These are phyloP conservation scores for Apodospora peruviana DNA, from an alignment of 495 filamentous ascomycete species.

Conservation along the genomic window DNA sequence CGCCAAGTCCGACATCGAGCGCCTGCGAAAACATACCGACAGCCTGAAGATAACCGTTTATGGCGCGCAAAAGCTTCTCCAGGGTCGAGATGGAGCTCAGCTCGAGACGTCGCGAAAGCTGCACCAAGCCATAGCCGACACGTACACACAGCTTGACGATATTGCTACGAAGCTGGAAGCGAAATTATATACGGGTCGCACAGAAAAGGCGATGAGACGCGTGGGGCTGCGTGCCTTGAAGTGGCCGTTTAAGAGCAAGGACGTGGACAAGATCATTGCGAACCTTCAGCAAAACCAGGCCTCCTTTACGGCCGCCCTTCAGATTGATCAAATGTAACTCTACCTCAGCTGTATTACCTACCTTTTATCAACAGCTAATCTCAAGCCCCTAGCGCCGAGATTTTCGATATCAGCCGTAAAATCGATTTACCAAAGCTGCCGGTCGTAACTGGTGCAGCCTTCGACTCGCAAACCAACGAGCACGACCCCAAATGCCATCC, in stretches of 20 bases:
- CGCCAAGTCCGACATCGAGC: slow-evolving; percentile 29
- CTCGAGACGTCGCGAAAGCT: slow-evolving; percentile 9
- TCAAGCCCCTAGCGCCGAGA: neutral
- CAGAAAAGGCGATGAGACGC: slow-evolving; percentile 21
- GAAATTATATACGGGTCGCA: slow-evolving; percentile 25
- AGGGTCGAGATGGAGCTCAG: slow-evolving; percentile 3
- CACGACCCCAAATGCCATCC: slow-evolving; percentile 19
- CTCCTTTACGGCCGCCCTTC: slow-evolving; percentile 29
- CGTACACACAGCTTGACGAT: slow-evolving; percentile 21
- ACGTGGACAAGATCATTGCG: slow-evolving; percentile 30
- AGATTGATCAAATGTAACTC: slow-evolving; percentile 38
- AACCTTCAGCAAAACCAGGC: slow-evolving; percentile 31
- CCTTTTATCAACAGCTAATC: neutral
- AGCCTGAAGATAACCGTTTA: slow-evolving; percentile 15
- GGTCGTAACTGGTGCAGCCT: slow-evolving; percentile 14
- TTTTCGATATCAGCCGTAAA: neutral
- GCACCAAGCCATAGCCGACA: slow-evolving; percentile 17
- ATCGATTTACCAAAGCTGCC: slow-evolving; percentile 8
- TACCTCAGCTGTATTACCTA: neutral
- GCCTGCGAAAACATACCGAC: slow-evolving; percentile 20
- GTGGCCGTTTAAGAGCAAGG: slow-evolving; percentile 37
- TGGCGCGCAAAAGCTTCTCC: slow-evolving; percentile 6
- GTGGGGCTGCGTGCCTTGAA: slow-evolving; percentile 33
- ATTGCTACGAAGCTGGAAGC: slow-evolving; percentile 18
- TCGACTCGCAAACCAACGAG: slow-evolving; percentile 22